Conservation (phyloP, 2,329 filamentous ascomycete species). For the Bipolaris cookei region DNA sequence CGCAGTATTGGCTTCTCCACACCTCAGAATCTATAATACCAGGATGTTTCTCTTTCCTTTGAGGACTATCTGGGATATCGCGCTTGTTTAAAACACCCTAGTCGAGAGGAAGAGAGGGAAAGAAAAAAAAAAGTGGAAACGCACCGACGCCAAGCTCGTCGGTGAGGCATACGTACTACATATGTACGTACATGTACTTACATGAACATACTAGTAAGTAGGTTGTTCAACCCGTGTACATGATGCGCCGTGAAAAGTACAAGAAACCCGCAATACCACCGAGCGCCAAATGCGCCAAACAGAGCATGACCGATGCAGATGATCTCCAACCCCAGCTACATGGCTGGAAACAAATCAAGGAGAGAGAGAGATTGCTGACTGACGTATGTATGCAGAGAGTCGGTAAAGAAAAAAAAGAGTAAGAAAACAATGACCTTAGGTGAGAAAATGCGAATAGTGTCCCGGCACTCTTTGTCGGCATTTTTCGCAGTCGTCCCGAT, state of each 20-base stretch:
- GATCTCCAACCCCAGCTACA: background rate
- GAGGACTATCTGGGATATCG: too few species aligned
- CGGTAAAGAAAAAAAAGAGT: background rate
- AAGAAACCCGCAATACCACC: slow-evolving; percentile 1
- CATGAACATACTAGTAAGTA: too few species aligned
- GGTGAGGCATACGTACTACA: background rate
- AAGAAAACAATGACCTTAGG: slow-evolving; percentile 9
- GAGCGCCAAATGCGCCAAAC: slow-evolving; percentile 3
- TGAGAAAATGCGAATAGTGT: slow-evolving; percentile 57
- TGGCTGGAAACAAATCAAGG: background rate
- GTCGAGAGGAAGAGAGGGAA: background rate
- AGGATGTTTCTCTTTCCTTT: too few species aligned
- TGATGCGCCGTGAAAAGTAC: background rate
- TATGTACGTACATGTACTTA: background rate
- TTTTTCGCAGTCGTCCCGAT: slow-evolving; percentile 58
- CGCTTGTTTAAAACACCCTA: too few species aligned
- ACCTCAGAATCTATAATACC: too few species aligned
- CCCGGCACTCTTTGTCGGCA: slow-evolving; percentile 56
- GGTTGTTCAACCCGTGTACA: background rate
- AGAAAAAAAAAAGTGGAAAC: background rate
- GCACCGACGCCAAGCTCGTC: background rate
- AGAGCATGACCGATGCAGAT: background rate
- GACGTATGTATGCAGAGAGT: background rate
- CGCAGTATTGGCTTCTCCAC: too few species aligned
- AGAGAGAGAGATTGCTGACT: background rate